Base-by-base conservation (phyloP, 306 rosid species). In the Canavalia gladiata region DNA sequence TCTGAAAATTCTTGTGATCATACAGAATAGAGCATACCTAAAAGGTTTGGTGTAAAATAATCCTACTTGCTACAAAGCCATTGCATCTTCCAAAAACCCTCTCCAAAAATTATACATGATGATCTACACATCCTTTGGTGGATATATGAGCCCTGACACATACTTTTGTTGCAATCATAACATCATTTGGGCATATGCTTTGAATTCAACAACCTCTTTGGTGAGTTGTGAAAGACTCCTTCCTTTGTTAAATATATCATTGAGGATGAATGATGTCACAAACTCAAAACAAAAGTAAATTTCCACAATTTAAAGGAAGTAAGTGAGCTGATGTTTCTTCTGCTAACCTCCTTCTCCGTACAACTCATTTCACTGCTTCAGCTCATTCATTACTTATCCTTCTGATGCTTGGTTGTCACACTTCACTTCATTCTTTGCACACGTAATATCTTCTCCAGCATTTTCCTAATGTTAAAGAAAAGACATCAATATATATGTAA, bases 321-420 rank as follows among this genome's bases (percentile, higher is more conserved):
- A 95, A 31, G 98, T 93, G 59, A 91, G 93, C 41, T 95, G 98
- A 63, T 95, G 90, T 87, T 90, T 93, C 91, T 95, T 95, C 82
- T 98, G 90, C 74, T 97, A 89, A 83, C 99, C 98, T 2, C 99
- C 99, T 83, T 93, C 99, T 52, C 99, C 99, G 29, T 90, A 93
- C 55, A 90, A 74, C 0, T 93, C 99, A 47, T 95, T 95, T 98
- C 99, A 95, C 68, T 91, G 96, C 87, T 91, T 90, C 85, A 95
- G 86, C 91, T 95, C 97, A 30, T 57, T 83, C 99, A 95, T 95
- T 11, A 90, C 86, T 3, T 97, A 85, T 79, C 98, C 97, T 79
- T 95, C 99, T 1, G 93, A 8, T 42, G 85, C 88, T 75, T 51
- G 83, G 68, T 75, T 81, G 81, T 91, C 95, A 63, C 87, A 66